These are phyloP conservation scores for Epichloe brachyelytri DNA, from an alignment of 2,329 filamentous ascomycete species.

Conservation along the genomic window DNA sequence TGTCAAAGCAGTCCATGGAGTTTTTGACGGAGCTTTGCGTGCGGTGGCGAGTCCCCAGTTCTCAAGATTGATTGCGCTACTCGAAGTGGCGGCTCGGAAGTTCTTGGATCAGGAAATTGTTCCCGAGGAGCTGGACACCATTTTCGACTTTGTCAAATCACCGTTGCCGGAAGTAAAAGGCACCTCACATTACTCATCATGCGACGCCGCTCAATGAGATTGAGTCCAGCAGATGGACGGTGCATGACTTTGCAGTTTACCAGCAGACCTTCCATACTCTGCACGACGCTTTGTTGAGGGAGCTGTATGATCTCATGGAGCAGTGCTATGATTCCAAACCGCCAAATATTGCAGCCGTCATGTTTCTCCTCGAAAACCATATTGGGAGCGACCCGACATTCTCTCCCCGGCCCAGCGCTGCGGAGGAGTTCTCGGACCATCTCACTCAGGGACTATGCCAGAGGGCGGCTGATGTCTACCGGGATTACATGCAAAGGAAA, in stretches of 20 bases:
- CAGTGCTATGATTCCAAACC: conserved; percentile 83
- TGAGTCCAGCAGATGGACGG: conserved; percentile 51
- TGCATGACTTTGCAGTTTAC: conserved; percentile 57
- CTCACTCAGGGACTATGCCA: conserved; percentile 60
- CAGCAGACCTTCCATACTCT: conserved; percentile 61
- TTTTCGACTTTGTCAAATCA: conserved; percentile 72
- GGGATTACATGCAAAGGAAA: conserved; percentile 62
- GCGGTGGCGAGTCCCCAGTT: conserved; percentile 84
- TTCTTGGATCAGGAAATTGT: conserved; percentile 73
- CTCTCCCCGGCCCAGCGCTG: conserved; percentile 53
- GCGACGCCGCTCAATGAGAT: conserved; percentile 39
- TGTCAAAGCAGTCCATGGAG: conserved; percentile 72
- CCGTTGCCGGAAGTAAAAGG: conserved; percentile 52
- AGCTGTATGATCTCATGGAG: conserved; percentile 78
- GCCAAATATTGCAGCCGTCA: conserved; percentile 63
- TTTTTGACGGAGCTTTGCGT: conserved; percentile 73
- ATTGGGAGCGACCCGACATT: conserved; percentile 70
- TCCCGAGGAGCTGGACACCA: conserved; percentile 68
- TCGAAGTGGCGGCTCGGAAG: conserved; percentile 77
- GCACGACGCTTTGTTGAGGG: conserved; percentile 71
- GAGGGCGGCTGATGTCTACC: conserved; percentile 69
- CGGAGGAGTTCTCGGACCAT: conserved; percentile 57
- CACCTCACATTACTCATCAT: conserved; percentile 41
- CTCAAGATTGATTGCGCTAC: conserved; percentile 64
- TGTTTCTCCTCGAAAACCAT: conserved; percentile 71